Evolutionary conservation across 228 moss, liverwort and hornwort species (phyloP).

Genomic region (Sphagnum magellanicum): DNA sequence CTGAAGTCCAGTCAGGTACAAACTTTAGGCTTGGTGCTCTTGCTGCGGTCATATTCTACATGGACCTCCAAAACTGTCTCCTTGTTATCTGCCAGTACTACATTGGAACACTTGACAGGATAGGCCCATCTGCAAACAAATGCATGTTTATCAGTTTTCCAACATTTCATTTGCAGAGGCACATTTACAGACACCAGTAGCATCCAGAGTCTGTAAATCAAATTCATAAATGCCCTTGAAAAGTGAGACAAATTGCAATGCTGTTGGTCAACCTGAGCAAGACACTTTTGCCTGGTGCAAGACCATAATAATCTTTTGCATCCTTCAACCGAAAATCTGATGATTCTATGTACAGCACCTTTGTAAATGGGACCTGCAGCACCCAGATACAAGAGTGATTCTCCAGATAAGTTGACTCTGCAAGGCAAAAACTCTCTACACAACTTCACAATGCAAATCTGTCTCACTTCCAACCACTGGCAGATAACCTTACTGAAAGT

Average conservation of each 20-base stretch:
- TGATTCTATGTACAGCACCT: conserved; percentile 78
- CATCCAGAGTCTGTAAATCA: neutral
- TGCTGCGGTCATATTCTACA: conserved; percentile 80
- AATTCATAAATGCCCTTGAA: too few species aligned
- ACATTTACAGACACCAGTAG: neutral
- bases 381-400: neutral
- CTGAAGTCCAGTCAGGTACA: neutral
- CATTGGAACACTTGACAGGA: conserved; percentile 90
- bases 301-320: conserved; percentile 96
- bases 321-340: conserved; percentile 88
- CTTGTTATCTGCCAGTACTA: conserved; percentile 61
- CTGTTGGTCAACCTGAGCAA: conserved; percentile 59
- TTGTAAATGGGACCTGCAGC: conserved; percentile 75
- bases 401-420: neutral
- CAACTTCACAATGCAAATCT: neutral
- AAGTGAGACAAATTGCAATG: too few species aligned
- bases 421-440: neutral
- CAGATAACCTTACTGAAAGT: neutral
- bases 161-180: too few species aligned
- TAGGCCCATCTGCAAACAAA: conserved; percentile 69
- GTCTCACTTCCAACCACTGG: neutral
- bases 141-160: neutral
- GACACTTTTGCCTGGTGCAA: conserved; percentile 94
- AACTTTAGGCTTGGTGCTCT: conserved; percentile 92
- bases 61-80: conserved; percentile 72